Base-by-base conservation (phyloP, 1,284 basidiomycete species). In the Cryptococcus wingfieldii region DNA sequence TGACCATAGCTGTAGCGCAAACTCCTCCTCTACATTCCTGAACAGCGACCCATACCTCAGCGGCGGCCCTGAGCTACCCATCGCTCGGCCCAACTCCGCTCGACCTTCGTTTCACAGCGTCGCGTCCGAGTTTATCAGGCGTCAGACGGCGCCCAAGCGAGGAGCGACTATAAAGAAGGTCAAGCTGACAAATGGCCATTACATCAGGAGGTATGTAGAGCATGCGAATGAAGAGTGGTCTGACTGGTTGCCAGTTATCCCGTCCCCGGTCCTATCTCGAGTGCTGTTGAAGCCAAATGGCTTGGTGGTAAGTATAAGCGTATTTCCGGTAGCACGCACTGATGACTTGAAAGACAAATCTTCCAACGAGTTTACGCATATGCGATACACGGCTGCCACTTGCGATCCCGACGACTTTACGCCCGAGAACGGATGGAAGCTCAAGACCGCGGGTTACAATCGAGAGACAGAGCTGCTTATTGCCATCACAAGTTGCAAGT, bases 391-490 rank as follows among this genome's bases (percentile, higher is more conserved):
- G 43, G 89, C 92, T 56, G 94, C 93, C 8, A 97, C 93, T 47
- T 78, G 79, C 47, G 60, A 74, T 78, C 80, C 53, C 72, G 80
- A 98, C 73, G 93, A 97, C 65, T 98, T 97, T 68, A 80, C 79
- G 4, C 84, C 86, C 67, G 85, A 84, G 43, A 86, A 84, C 68
- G 94, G 95, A 25, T 82, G 80, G 80, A 87, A 87, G 12, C 79
- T 98, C 45, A 86, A 95, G 18, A 83, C 87, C 4, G 88, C 89
- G 66, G 80, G 87, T 60, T 97, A 94, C 77, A 86, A 87, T 53
- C 88, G 94, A 50, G 84, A 90, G 65, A 98, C 95, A 0, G 95
- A 98, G 68, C 77, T 98, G 6, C 82, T 98, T 43, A 96, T 98
- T 63, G 90, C 89, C 4, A 86, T 93, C 63, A 93, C 90, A 0